phyloP scores from a whole-genome alignment of 805 yeast species.

The Pichia kluyveri region DNA sequence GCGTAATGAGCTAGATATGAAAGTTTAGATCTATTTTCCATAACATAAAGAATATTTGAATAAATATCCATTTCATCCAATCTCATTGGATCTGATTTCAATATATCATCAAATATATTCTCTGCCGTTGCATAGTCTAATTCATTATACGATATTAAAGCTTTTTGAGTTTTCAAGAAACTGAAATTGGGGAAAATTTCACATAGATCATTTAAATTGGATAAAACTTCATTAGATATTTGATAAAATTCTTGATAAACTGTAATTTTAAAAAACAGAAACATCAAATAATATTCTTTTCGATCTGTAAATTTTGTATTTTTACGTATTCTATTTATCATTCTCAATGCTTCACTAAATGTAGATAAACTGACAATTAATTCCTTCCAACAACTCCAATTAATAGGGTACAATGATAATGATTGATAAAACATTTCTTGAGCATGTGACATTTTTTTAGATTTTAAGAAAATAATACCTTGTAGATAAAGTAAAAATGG shows the following conservation, averaged over 20 bases:
- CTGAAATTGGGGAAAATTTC: constrained; percentile 62
- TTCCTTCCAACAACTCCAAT: constrained; percentile 94
- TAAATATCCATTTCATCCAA: constrained; percentile 87
- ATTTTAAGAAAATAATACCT: constrained; percentile 60
- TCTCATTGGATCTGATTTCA: constrained; percentile 70
- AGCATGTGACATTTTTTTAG: constrained; percentile 53
- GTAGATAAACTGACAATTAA: constrained; percentile 51
- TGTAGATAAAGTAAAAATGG: constrained; percentile 64
- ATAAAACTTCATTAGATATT: constrained; percentile 42
- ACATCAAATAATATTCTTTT: constrained; percentile 22
- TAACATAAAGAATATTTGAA: constrained; percentile 90
- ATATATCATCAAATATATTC: constrained; percentile 62
- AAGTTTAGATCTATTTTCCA: constrained; percentile 79
- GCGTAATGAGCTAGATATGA: constrained; percentile 84
- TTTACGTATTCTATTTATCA: constrained; percentile 31
- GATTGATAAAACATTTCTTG: constrained; percentile 53
- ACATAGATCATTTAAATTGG: constrained; percentile 40
- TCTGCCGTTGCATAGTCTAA: constrained; percentile 81
- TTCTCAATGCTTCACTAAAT: constrained; percentile 47
- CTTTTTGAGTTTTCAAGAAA: constrained; percentile 72
- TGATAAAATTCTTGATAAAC: constrained; percentile 75
- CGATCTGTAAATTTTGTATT: constrained; percentile 26
- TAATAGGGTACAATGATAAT: constrained; percentile 61
- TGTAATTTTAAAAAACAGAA: constrained; percentile 51
- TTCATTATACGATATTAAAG: constrained; percentile 74